Conservation (phyloP, 148 eudicot species). For the Heliosperma pusillum region DNA sequence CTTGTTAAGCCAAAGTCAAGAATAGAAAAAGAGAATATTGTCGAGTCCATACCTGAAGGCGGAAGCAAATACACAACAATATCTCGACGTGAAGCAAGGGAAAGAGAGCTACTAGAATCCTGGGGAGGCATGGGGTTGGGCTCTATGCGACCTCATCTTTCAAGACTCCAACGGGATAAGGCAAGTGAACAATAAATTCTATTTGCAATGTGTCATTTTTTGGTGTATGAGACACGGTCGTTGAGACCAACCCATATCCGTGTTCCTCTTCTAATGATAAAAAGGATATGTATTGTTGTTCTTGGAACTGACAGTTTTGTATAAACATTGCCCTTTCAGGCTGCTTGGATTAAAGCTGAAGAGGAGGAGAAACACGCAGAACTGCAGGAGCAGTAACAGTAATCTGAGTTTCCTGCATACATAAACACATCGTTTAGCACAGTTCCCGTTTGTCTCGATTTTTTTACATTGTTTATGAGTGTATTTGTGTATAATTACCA, state of each 20-base stretch:
- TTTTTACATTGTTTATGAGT: background rate
- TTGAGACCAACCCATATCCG: too few relatives aligned
- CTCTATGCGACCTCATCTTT: conserved; percentile 61
- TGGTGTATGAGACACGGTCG: too few relatives aligned
- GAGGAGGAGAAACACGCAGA: conserved; percentile 56
- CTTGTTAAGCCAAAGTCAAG: conserved; percentile 61
- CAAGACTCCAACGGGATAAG: conserved; percentile 73
- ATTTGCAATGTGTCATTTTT: background rate
- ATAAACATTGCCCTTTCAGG: conserved; percentile 33
- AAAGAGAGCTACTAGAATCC: conserved; percentile 66
- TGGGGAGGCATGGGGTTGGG: conserved; percentile 91
- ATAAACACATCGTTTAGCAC: background rate
- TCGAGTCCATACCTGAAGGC: conserved; percentile 28
- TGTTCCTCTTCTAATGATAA: too few relatives aligned
- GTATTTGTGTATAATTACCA: conserved; percentile 8
- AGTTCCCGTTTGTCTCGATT: background rate
- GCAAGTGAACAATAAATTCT: conserved; percentile 25
- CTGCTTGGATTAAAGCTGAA: conserved; percentile 92
- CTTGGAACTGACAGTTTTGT: background rate
- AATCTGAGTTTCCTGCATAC: background rate
- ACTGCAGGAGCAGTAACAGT: conserved; percentile 18
- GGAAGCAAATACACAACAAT: conserved; percentile 31
- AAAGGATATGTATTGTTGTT: too few relatives aligned
- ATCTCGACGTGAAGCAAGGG: conserved; percentile 66
- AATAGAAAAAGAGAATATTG: conserved; percentile 49